Base-by-base conservation (phyloP, 257 asterid genomes). In the Solanum pinnatisectum region DNA sequence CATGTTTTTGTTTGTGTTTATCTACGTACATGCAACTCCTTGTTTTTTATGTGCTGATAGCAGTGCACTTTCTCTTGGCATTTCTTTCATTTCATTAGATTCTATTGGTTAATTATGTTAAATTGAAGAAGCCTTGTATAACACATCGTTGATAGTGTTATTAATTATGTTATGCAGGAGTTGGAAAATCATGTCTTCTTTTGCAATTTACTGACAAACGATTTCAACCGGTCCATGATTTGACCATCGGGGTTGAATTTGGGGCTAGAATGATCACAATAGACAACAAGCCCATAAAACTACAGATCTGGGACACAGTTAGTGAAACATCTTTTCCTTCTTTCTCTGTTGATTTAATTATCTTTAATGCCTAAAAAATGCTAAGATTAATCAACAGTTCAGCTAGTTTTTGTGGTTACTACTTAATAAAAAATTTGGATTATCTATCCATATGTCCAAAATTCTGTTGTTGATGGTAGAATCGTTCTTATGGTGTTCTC, bases 231-330 rank as follows among this genome's bases (percentile, higher is more conserved):
- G 96, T 93, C 36, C 98, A 96, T 86, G 98, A 95, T 90, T 90
- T 95, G 89, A 96, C 98, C 52, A 95, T 96, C 63, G 98, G 98
- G 59, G 96, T 92, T 27, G 98, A 92, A 87, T 94, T 96, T 91
- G 98, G 98, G 39, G 95, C 95, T 52, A 90, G 95, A 89, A 95
- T 92, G 95, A 90, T 94, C 91, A 94, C 95, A 46, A 92, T 96
- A 35, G 95, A 94, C 79, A 92, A 93, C 89, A 95, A 95, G 87
- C 95, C 96, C 10, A 93, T 96, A 82, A 95, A 96, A 90, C 89
- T 95, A 25, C 98, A 94, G 89, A 94, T 95, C 42, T 96, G 98
- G 98, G 98, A 96, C 86, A 96, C 98, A 89, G 98, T 96, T 85
- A 35, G 95, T 89, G 84, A 56, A 52, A 39, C 87, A 22, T 40